Percentiles rank a stretch among this genome's conserved stretches.
phyloP scores from a whole-genome alignment of 208 protist species.

The Leishmania lainsoni region DNA sequence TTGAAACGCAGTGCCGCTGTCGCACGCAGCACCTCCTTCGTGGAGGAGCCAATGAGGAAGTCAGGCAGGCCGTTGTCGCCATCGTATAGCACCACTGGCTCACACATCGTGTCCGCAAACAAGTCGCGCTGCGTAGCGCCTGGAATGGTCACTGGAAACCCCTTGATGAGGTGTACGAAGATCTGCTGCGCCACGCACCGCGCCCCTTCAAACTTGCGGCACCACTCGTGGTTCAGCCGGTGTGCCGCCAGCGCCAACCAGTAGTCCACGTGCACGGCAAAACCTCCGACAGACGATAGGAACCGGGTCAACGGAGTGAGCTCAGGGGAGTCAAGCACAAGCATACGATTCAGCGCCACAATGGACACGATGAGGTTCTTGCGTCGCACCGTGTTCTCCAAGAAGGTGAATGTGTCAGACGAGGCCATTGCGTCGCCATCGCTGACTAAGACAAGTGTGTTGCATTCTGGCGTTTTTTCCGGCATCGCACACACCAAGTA shows the following conservation, averaged over 20 bases:
- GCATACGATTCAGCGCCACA: conserved; percentile 64
- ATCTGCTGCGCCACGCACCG: conserved; percentile 87
- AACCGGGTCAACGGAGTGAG: conserved; percentile 74
- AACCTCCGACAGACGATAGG: conserved; percentile 74
- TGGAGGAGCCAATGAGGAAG: conserved; percentile 31
- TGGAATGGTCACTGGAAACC: conserved; percentile 66
- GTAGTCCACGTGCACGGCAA: conserved; percentile 79
- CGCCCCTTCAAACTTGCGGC: conserved; percentile 72
- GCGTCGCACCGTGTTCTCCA: conserved; percentile 70
- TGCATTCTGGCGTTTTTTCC: conserved; percentile 63
- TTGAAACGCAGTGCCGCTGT: conserved; percentile 75
- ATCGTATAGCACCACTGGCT: conserved; percentile 49
- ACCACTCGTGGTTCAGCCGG: conserved; percentile 83
- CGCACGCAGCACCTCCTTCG: conserved; percentile 43
- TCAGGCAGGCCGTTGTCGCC: conserved; percentile 46
- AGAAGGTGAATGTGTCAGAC: conserved; percentile 54
- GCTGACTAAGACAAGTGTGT: conserved; percentile 70
- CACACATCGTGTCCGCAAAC: conserved; percentile 21
- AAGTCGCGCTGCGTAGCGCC: conserved; percentile 38
- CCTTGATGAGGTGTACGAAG: conserved; percentile 83
- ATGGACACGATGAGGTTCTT: conserved; percentile 89
- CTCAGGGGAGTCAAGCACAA: conserved; percentile 59
- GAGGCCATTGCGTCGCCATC: conserved; percentile 49
- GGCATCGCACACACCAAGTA: conserved; percentile 68
- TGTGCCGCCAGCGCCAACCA: conserved; percentile 71